phyloP scores from a whole-genome alignment of 768 basidiomycete species.

The Calocybe indica region DNA sequence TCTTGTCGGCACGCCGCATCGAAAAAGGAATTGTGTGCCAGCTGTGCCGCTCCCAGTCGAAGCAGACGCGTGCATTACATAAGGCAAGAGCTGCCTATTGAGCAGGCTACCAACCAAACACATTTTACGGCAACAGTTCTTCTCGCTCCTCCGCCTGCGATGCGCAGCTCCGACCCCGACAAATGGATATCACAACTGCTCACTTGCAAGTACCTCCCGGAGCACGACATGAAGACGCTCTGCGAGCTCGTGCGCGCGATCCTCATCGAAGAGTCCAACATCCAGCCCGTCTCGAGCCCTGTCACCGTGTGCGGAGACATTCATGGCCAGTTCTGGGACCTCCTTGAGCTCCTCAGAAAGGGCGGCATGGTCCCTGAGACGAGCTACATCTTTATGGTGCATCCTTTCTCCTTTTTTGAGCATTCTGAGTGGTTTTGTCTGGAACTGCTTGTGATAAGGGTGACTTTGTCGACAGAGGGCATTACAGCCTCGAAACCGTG shows the following conservation, averaged over 20 bases:
- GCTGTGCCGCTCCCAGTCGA: neutral
- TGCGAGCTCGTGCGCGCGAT: constrained; percentile 87
- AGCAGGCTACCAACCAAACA: too few species aligned
- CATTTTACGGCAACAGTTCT: too few species aligned
- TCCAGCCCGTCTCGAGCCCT: constrained; percentile 91
- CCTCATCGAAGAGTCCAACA: constrained; percentile 94
- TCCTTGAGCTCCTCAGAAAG: constrained; percentile 82
- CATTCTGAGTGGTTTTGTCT: constrained; percentile 3
- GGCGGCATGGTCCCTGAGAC: constrained; percentile 83
- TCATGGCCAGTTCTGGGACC: constrained; percentile 97
- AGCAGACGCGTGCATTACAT: neutral
- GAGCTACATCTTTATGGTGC: constrained; percentile 95
- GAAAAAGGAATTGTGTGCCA: neutral
- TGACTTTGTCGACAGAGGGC: constrained; percentile 96
- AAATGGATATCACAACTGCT: constrained; percentile 89
- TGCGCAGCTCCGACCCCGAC: constrained; percentile 41
- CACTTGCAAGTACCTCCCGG: constrained; percentile 82
- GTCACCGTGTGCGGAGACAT: constrained; percentile 97
- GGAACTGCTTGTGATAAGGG: constrained; percentile 44
- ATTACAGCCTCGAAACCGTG: constrained; percentile 94
- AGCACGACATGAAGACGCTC: constrained; percentile 88
- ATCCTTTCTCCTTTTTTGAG: constrained; percentile 42
- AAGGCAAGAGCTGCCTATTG: too few species aligned
- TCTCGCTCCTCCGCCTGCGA: constrained; percentile 5
- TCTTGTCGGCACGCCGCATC: too few species aligned